Conservation (phyloP, 352 stramenopile genomes). For the Phytophthora syringae region DNA sequence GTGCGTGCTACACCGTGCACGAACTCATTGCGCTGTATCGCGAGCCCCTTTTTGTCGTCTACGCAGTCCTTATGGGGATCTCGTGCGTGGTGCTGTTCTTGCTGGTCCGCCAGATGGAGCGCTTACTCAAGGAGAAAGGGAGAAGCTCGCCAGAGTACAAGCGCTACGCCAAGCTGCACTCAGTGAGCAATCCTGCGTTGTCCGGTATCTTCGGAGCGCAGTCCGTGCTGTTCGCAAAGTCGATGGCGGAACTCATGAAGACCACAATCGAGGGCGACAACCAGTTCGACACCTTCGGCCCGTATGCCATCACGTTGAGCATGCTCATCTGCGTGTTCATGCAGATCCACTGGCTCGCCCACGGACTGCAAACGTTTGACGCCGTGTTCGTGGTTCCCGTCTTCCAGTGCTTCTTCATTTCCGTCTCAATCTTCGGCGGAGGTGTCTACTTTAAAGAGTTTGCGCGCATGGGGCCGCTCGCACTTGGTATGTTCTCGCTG, state of each 20-base stretch:
- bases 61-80: constrained; percentile 59
- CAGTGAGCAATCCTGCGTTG: constrained; percentile 73
- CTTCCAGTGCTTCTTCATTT: constrained; percentile 93
- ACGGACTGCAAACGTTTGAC: constrained; percentile 84
- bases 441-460: constrained; percentile 92
- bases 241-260: constrained; percentile 82
- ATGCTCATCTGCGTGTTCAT: constrained; percentile 88
- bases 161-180: constrained; percentile 61
- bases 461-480: constrained; percentile 49
- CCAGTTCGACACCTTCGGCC: constrained; percentile 75
- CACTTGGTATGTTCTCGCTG: constrained; percentile 75
- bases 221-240: constrained; percentile 87
- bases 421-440: constrained; percentile 88
- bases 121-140: constrained; percentile 44
- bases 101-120: constrained; percentile 55
- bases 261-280: constrained; percentile 73
- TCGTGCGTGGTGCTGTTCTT: constrained; percentile 45
- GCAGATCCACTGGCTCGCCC: constrained; percentile 90
- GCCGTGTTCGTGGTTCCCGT: constrained; percentile 87
- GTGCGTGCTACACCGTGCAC: constrained; percentile 76
- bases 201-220: constrained; percentile 82
- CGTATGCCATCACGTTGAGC: constrained; percentile 79
- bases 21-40: constrained; percentile 75
- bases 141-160: constrained; percentile 57
- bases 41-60: constrained; percentile 69